Evolutionary conservation across 306 rosid species (phyloP), one percentile per base, ranked within the genome.

Genomic region (Fragaria vesca): DNA sequence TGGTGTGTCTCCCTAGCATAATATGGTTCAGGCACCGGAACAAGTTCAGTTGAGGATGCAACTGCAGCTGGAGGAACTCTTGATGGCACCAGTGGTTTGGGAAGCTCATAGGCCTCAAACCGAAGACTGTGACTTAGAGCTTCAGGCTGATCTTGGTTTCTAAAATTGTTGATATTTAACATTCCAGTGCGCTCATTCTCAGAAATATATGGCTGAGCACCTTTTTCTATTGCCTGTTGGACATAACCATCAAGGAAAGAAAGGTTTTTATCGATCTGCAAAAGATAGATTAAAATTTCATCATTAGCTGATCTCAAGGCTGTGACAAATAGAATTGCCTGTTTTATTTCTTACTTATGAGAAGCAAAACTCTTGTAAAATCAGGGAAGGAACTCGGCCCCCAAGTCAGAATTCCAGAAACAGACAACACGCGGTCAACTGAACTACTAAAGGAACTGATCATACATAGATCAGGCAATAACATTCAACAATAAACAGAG

Each of bases 41-140:
- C 90, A 67, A 89, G 76, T 85, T 91, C 98, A 42, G 90, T 71
- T 73, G 96, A 76, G 72, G 86, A 80, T 61, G 78, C 76, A 74
- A 82, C 77, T 74, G 93, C 82, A 79, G 76, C 72, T 24, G 87
- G 85, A 74, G 86, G 57, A 68, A 40, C 80, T 66, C 79, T 87
- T 24, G 87, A 51, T 62, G 88, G 89, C 58, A 87, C 69, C 26
- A 88, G 90, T 78, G 90, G 86, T 82, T 86, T 89, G 52, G 97
- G 85, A 83, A 84, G 88, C 80, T 93, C 97, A 73, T 93, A 93
- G 46, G 97, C 96, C 85, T 91, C 97, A 74, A 93, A 93, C 82
- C 86, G 83, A 57, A 93, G 96, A 62, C 91, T 76, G 81, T 89
- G 97, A 77, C 79, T 74, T 70, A 84, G 71, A 51, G 80, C 73